These are phyloP conservation scores for Xylariales sp. DNA, from an alignment of 2,329 filamentous ascomycete genomes.

Conservation along the genomic window DNA sequence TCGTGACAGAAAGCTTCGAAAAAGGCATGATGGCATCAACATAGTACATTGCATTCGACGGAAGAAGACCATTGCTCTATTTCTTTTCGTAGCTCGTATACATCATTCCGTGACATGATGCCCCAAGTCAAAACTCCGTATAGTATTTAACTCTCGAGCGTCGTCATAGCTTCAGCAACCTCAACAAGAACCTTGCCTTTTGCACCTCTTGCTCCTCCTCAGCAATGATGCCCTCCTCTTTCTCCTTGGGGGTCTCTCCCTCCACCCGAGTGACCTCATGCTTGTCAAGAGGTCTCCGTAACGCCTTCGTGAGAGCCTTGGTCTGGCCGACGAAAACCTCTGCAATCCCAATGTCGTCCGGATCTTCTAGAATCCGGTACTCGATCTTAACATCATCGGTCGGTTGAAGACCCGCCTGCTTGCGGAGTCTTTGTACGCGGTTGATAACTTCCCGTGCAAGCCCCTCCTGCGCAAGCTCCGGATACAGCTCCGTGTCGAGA, in stretches of 20 bases:
- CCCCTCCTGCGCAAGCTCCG: constrained; percentile 83
- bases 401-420: constrained; percentile 84
- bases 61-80: too few species aligned
- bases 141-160: too few species aligned
- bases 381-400: constrained; percentile 97
- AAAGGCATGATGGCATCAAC: constrained; percentile 37
- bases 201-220: constrained; percentile 85
- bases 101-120: not conserved
- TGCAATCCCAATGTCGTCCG: constrained; percentile 67
- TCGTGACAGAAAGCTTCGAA: constrained; percentile 48
- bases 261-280: constrained; percentile 56
- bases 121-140: too few species aligned
- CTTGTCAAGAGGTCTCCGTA: constrained; percentile 73
- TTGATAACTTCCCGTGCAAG: constrained; percentile 90
- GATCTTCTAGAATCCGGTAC: constrained; percentile 74
- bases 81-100: too few species aligned
- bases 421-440: constrained; percentile 84
- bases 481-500: constrained; percentile 75
- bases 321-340: constrained; percentile 66
- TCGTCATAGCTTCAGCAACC: constrained; percentile 66
- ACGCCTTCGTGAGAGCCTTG: constrained; percentile 66
- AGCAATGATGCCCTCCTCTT: constrained; percentile 59
- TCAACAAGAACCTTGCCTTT: constrained; percentile 73
- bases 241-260: constrained; percentile 46
- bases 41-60: too few species aligned